A percentile compares a stretch with the other conserved stretches of the same genome.
Evolutionary conservation across 345 rosid species (phyloP).

Genomic region (Acer negundo): DNA sequence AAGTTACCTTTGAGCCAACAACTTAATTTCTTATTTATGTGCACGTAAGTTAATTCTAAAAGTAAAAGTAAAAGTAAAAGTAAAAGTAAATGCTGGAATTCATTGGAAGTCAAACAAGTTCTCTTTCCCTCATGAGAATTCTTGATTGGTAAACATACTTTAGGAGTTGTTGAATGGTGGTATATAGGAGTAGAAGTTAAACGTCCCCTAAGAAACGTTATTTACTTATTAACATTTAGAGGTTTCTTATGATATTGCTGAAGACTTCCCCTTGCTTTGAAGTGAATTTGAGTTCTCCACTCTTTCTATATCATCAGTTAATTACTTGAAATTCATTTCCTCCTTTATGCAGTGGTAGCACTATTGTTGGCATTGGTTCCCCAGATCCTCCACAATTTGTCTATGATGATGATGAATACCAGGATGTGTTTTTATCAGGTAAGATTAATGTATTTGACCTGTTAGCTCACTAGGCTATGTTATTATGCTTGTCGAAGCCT

Average conservation of each 20-base stretch:
- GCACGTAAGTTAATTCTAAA: too few relatives aligned
- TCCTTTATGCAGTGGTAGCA: constrained; percentile 74
- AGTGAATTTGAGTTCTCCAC: not conserved
- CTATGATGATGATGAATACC: constrained; percentile 77
- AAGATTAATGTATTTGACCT: constrained; percentile 17
- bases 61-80: too few relatives aligned
- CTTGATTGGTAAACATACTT: not conserved
- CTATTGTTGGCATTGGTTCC: constrained; percentile 90
- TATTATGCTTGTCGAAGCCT: not conserved
- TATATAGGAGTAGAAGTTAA: not conserved
- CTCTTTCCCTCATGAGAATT: not conserved
- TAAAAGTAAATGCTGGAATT: not conserved
- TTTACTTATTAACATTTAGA: not conserved
- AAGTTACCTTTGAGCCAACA: too few relatives aligned
- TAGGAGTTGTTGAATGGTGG: not conserved
- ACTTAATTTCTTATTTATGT: too few relatives aligned
- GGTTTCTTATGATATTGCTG: not conserved
- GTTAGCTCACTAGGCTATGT: not conserved
- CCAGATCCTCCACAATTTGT: constrained; percentile 92
- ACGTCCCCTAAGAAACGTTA: not conserved
- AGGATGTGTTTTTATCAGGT: constrained; percentile 86
- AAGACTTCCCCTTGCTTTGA: not conserved
- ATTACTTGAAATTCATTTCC: not conserved
- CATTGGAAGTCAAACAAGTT: not conserved
- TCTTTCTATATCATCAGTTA: not conserved